A percentile compares a stretch with the other conserved stretches of the same genome.
These are phyloP conservation scores for Nectriaceae sp. DNA, from an alignment of 2,329 filamentous ascomycete genomes.

Conservation along the genomic window DNA sequence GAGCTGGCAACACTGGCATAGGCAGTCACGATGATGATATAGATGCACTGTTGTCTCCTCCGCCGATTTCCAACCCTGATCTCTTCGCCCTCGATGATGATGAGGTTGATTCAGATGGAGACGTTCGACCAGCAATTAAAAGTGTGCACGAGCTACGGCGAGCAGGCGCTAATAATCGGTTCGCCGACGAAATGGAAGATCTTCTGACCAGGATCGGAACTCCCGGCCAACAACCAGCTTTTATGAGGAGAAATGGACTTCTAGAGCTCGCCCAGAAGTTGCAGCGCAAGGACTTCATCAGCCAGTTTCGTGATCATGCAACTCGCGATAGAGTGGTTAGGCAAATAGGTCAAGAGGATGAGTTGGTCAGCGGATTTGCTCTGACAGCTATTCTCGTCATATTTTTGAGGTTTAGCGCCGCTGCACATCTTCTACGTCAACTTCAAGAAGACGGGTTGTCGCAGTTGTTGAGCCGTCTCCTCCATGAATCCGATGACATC, in stretches of 20 bases:
- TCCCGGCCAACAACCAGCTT: constrained; percentile 47
- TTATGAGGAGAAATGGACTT: constrained; percentile 58
- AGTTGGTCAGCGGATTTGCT: constrained; percentile 63
- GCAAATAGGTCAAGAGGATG: constrained; percentile 59
- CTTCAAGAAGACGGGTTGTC: constrained; percentile 57
- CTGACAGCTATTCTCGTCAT: constrained; percentile 65
- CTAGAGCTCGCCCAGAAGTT: constrained; percentile 62
- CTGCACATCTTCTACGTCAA: constrained; percentile 60
- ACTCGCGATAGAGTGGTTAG: constrained; percentile 70
- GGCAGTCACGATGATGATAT: constrained; percentile 24
- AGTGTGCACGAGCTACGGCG: constrained; percentile 68
- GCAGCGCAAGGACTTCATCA: constrained; percentile 62
- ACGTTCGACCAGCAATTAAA: constrained; percentile 53
- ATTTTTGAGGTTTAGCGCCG: constrained; percentile 61
- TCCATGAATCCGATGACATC: constrained; percentile 58
- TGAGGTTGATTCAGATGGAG: constrained; percentile 41
- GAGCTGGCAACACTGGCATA: constrained; percentile 23
- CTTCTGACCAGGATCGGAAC: constrained; percentile 60
- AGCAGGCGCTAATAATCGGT: constrained; percentile 66
- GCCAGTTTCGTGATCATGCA: constrained; percentile 73
- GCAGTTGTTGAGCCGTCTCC: constrained; percentile 55
- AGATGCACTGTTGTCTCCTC: constrained; percentile 25
- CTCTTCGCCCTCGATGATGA: constrained; percentile 30
- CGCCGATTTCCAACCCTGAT: constrained; percentile 22
- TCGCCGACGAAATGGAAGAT: constrained; percentile 67